Evolutionary conservation across 805 yeast species (phyloP), one percentile per base, ranked within the genome.

Genomic region (Metschnikowia dekortorum): DNA sequence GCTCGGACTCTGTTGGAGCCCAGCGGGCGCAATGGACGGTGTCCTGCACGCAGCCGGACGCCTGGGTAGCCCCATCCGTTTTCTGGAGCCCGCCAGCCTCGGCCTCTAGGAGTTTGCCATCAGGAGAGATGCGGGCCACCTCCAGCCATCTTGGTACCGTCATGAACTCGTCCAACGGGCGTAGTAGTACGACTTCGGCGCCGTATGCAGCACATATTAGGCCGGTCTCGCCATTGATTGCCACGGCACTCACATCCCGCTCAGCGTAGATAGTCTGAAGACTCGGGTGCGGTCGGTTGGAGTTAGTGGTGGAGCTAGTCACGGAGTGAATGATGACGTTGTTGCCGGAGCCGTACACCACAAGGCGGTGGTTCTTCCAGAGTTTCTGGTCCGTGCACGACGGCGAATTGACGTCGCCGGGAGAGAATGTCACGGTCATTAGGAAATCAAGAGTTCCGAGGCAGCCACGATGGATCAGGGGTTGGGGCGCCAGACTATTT

Each of bases 341-440:
- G 68, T 89, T 89, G 0, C 96, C 97, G 1, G 97, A 88, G 51
- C 90, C 87, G 64, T 92, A 92, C 1, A 82, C 83, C 33, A 87
- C 68, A 2, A 89, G 66, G 46, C 81, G 78, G 52, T 80, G 81
- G 9, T 74, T 73, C 49, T 81, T 81, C 96, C 96, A 89, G 36
- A 70, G 68, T 52, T 82, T 84, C 38, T 81, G 72, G 26, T 82
- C 78, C 0, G 89, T 71, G 55, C 79, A 79, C 11, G 71, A 73
- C 1, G 79, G 63, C 41, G 72, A 66, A 63, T 84, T 86, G 16
- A 94, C 94, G 62, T 87, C 88, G 1, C 97, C 97, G 2, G 97
- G 97, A 41, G 88, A 80, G 61, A 87, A 84, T 51, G 81, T 81
- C 48, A 87, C 65, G 5, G 85, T 73, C 89, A 85, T 83, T 26